Evolutionary conservation across 805 yeast species (phyloP).

Genomic region (Wickerhamiella musiphila): DNA sequence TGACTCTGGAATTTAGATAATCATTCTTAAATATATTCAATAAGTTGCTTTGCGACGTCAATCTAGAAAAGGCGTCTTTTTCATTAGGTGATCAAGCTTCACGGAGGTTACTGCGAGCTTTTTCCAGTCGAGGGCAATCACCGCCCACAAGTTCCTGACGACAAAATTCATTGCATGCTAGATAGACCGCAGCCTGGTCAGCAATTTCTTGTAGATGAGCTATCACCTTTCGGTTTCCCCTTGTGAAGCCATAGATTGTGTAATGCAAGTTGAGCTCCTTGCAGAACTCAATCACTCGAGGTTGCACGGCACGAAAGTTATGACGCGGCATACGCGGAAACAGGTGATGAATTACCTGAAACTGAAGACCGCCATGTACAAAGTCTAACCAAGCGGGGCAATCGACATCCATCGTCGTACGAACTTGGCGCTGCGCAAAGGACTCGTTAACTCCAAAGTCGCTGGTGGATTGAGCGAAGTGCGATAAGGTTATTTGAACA

Average conservation of each 20-base stretch:
- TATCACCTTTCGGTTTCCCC: conserved; percentile 60
- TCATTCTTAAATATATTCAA: no score
- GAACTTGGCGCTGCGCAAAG: conserved; percentile 59
- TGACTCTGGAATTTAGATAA: no score
- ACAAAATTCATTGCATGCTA: conserved; percentile 54
- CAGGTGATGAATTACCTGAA: conserved; percentile 79
- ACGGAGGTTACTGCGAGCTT: no score
- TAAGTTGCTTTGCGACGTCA: no score
- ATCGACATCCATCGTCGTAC: conserved; percentile 91
- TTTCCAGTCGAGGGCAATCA: conserved; percentile 4
- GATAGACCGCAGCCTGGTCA: conserved; percentile 57
- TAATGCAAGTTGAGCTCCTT: conserved; percentile 58
- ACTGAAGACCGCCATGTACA: conserved; percentile 82
- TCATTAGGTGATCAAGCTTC: no score
- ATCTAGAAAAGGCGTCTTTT: no score
- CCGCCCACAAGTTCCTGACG: conserved; percentile 27
- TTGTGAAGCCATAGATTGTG: conserved; percentile 67
- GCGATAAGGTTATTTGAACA: conserved; percentile 77
- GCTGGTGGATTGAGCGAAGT: conserved; percentile 85
- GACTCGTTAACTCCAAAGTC: conserved; percentile 70
- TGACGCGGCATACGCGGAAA: conserved; percentile 84
- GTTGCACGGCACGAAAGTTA: conserved; percentile 62
- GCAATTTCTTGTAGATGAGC: conserved; percentile 56
- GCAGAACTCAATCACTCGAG: conserved; percentile 56
- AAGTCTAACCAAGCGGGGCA: conserved; percentile 88